Evolutionary conservation across 2,329 filamentous ascomycete genomes (phyloP), one percentile per base, ranked within the genome.

Genomic region (Aureobasidium mangrovei): DNA sequence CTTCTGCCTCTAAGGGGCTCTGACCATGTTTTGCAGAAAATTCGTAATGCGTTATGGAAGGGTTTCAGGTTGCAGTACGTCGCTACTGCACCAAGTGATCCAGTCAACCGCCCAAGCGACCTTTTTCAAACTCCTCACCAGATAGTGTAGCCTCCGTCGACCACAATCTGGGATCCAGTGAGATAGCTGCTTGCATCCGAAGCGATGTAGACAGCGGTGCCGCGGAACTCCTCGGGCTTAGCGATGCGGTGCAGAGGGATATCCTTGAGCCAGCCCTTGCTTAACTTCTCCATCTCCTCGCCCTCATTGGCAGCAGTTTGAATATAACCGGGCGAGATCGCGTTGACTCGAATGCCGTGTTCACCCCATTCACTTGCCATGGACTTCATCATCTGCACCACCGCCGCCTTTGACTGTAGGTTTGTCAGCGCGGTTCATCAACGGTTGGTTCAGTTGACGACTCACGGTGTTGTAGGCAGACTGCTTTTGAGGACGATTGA

Each of bases 401-500:
- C 65, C 7, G 63, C 63, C 2, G 64, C 63, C 43, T 65, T 65
- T 47, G 65, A 65, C 36, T 61, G 36, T 3, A n/a, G 2, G 7
- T 24, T 26, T 5, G 18, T 18, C 18, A 18, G 18, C 18, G 18
- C 18, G 18, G 18, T 18, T 18, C 18, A 18, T 18, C 18, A 18
- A 38, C 3, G 6, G 38, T 35, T 36, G 18, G 26, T 9, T 35
- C 26, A 4, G 7, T 24, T 6, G 28, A 8, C n/a, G 58, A 60
- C 63, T 32, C 59, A 65, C 63, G 27, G 68, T 63, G 56, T 70
- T 69, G 49, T 70, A 70, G 1, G 82, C 80, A 4, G 82, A 76
- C 71, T 91, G 86, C 60, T 83, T 65, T 71, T 90, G 85, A 6
- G 86, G 86, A 56, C 88, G 77, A 65, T 89, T 91, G 66, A 82